Conservation (phyloP, 306 rosid genomes). For the Vigna unguiculata region DNA sequence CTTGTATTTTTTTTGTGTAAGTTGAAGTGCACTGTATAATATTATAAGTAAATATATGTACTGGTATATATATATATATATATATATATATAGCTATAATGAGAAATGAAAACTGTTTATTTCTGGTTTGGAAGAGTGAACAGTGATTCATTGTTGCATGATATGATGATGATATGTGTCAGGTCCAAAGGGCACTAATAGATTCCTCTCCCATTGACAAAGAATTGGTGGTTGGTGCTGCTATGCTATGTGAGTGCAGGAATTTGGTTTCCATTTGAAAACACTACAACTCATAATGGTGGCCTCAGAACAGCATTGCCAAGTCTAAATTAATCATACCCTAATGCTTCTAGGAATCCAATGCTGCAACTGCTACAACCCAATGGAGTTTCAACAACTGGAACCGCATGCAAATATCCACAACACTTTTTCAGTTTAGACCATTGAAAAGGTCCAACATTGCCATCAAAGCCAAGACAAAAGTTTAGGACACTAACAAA, state of each 20-base stretch:
- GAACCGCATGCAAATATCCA: constrained; percentile 40
- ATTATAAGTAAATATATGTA: too few species aligned
- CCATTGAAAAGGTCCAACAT: constrained; percentile 39
- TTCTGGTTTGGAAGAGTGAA: constrained; percentile 25
- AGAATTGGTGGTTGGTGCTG: constrained; percentile 43
- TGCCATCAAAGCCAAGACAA: constrained; percentile 51
- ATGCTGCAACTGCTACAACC: constrained; percentile 41
- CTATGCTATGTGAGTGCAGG: constrained; percentile 5
- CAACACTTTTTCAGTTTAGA: constrained; percentile 27
- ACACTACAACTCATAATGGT: constrained; percentile 43
- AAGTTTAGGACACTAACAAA: constrained; percentile 38
- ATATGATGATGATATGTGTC: constrained; percentile 45
- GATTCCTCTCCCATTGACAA: constrained; percentile 43
- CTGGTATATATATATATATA: too few species aligned
- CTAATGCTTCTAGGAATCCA: constrained; percentile 64
- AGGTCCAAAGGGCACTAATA: constrained; percentile 39
- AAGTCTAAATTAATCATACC: constrained; percentile 28
- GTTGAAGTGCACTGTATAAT: background rate
- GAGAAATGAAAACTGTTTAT: constrained; percentile 24
- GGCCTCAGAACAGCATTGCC: constrained; percentile 19
- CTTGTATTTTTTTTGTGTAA: background rate
- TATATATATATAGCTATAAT: background rate
- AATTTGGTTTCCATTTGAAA: constrained; percentile 37
- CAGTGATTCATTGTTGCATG: constrained; percentile 25
- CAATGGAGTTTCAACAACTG: constrained; percentile 47